Conservation (phyloP, 495 filamentous ascomycete genomes). For the Penicillium roqueforti region DNA sequence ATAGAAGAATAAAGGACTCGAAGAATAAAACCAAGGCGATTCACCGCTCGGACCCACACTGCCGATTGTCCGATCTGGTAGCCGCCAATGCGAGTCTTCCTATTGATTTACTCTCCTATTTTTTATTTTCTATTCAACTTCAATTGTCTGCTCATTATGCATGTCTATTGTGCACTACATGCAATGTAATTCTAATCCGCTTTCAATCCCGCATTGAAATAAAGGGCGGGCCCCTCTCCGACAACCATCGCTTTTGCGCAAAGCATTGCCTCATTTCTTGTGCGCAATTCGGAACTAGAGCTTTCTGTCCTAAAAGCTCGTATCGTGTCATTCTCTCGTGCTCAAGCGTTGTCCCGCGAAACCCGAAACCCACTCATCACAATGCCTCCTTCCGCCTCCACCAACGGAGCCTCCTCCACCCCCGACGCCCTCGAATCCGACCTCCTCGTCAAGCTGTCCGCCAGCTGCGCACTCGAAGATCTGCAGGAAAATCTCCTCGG, state of each 20-base stretch:
- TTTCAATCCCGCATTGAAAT: constrained; percentile 3
- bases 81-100: constrained; percentile 4
- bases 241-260: constrained; percentile 1
- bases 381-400: constrained; percentile 29
- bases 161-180: neutral
- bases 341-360: neutral
- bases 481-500: constrained; percentile 41
- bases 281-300: neutral
- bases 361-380: constrained; percentile 1
- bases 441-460: constrained; percentile 40
- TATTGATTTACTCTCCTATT: neutral
- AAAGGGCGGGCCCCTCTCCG: constrained; percentile 10
- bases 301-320: neutral
- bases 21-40: neutral
- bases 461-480: constrained; percentile 42
- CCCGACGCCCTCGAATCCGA: constrained; percentile 43
- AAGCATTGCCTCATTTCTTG: neutral
- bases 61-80: constrained; percentile 10
- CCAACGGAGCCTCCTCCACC: constrained; percentile 19
- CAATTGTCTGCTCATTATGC: neutral
- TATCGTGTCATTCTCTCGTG: neutral
- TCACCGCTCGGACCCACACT: constrained; percentile 13
- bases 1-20: neutral
- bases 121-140: neutral
- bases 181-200: constrained; percentile 12